Percentiles rank a stretch among this genome's conserved stretches.
These are phyloP conservation scores for Pterulicium gracile DNA, from an alignment of 1,284 basidiomycete species.

Conservation along the genomic window DNA sequence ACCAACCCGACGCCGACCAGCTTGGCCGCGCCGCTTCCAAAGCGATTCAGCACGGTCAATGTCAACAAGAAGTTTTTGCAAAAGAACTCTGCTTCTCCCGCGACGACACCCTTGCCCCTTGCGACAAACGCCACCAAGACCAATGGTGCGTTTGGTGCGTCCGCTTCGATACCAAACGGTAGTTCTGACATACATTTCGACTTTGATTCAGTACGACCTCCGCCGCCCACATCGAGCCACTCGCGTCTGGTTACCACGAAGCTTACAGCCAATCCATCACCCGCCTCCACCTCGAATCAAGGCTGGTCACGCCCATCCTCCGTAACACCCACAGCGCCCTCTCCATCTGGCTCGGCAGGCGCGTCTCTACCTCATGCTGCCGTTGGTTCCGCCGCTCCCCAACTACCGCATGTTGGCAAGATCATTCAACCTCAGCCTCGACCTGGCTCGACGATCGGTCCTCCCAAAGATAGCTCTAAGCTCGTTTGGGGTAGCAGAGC, in stretches of 20 bases:
- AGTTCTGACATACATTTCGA: background rate
- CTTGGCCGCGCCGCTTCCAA: conserved; percentile 42
- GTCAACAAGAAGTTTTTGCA: conserved; percentile 93
- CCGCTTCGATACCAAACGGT: conserved; percentile 22
- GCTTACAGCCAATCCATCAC: conserved; percentile 54
- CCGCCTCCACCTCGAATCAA: conserved; percentile 42
- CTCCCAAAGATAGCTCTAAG: conserved; percentile 37
- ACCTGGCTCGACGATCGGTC: conserved; percentile 22
- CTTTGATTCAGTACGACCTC: conserved; percentile 39
- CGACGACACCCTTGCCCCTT: conserved; percentile 17
- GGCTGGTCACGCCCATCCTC: conserved; percentile 69
- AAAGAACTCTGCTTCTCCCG: conserved; percentile 54
- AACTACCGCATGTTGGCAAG: conserved; percentile 46
- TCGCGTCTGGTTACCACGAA: conserved; percentile 79
- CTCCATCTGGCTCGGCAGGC: conserved; percentile 25
- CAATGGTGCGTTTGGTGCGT: conserved; percentile 20
- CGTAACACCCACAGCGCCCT: conserved; percentile 26
- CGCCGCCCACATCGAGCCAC: conserved; percentile 45
- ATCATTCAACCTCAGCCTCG: conserved; percentile 62
- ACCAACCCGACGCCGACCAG: conserved; percentile 1
- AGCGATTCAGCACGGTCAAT: conserved; percentile 80
- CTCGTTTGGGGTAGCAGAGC: conserved; percentile 55
- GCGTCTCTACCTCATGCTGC: conserved; percentile 18
- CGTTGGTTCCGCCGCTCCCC: conserved; percentile 26
- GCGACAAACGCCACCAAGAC: conserved; percentile 12